These are phyloP conservation scores for Lizanozyma gosingica DNA, from an alignment of 1,139 yeast genomes.

Conservation along the genomic window DNA sequence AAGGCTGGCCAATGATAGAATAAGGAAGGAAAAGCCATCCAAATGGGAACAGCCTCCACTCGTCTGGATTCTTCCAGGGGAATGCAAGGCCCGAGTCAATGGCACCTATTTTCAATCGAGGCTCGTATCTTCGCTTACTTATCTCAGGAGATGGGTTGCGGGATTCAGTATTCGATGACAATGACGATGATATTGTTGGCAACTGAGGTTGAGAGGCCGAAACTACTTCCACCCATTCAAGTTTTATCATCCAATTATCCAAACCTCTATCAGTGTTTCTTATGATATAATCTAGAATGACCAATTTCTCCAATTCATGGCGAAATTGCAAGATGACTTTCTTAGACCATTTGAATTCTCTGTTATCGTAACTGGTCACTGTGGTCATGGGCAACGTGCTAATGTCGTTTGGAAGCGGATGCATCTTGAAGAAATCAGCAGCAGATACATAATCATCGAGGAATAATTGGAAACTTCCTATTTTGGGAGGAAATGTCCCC, in stretches of 20 bases:
- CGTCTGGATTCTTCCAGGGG: slow-evolving; percentile 82
- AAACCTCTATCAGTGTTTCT: slow-evolving; percentile 68
- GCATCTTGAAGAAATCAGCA: slow-evolving; percentile 42
- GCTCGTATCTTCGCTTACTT: slow-evolving; percentile 12
- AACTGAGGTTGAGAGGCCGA: neutral
- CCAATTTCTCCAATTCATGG: slow-evolving; percentile 59
- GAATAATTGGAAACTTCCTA: slow-evolving; percentile 64
- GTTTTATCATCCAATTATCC: slow-evolving; percentile 72
- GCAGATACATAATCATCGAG: slow-evolving; percentile 55
- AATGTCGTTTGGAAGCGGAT: slow-evolving; percentile 44
- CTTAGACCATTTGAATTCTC: slow-evolving; percentile 46
- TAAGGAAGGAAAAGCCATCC: slow-evolving; percentile 71
- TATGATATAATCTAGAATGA: slow-evolving; percentile 63
- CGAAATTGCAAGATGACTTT: slow-evolving; percentile 43
- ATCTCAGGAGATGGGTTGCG: neutral
- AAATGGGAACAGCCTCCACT: slow-evolving; percentile 73
- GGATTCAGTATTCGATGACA: neutral
- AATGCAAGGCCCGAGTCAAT: slow-evolving; percentile 71
- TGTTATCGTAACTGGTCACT: neutral
- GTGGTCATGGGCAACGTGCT: neutral
- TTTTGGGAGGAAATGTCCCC: slow-evolving; percentile 33
- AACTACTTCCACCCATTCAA: slow-evolving; percentile 34
- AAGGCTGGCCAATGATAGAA: slow-evolving; percentile 60
- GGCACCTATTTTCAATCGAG: slow-evolving; percentile 54
- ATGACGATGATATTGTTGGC: neutral